phyloP scores from a whole-genome alignment of 352 stramenopile genomes.

The Globisporangium echinulatum region DNA sequence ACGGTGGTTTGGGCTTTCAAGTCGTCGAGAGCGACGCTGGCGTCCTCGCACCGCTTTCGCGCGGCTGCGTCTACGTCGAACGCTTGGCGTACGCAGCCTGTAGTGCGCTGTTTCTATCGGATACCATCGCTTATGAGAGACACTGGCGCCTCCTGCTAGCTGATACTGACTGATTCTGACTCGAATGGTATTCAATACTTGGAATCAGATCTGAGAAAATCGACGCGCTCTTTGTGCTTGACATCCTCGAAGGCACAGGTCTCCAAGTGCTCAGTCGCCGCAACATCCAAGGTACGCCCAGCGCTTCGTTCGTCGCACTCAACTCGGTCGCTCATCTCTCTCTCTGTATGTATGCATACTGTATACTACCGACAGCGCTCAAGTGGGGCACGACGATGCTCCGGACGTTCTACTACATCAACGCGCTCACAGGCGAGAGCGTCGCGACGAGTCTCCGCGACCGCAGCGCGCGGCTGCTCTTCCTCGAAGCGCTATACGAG shows the following conservation, averaged over 20 bases:
- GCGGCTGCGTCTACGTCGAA: constrained; percentile 77
- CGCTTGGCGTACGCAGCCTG: constrained; percentile 42
- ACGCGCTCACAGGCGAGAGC: constrained; percentile 50
- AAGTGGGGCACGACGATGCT: constrained; percentile 81
- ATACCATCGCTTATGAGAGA: background rate
- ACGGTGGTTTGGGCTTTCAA: constrained; percentile 72
- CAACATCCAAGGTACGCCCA: constrained; percentile 54
- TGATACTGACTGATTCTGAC: background rate
- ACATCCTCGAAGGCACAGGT: constrained; percentile 65
- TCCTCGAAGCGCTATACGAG: constrained; percentile 60
- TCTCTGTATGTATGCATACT: constrained; percentile 5
- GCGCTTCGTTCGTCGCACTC: no score
- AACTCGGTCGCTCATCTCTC: background rate
- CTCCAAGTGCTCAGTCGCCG: constrained; percentile 70
- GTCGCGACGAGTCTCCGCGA: constrained; percentile 54
- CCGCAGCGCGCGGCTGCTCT: constrained; percentile 59
- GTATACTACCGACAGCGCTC: constrained; percentile 20
- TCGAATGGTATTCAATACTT: background rate
- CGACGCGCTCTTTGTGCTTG: constrained; percentile 54
- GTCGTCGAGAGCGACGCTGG: constrained; percentile 39
- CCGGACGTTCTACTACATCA: constrained; percentile 76
- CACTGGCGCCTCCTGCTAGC: background rate
- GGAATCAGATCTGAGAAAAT: constrained; percentile 59
- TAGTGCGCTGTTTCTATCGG: background rate
- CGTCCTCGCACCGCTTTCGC: constrained; percentile 45